Evolutionary conservation across 2,329 filamentous ascomycete genomes (phyloP), one percentile per base, ranked within the genome.

Genomic region (Metarhizium album): DNA sequence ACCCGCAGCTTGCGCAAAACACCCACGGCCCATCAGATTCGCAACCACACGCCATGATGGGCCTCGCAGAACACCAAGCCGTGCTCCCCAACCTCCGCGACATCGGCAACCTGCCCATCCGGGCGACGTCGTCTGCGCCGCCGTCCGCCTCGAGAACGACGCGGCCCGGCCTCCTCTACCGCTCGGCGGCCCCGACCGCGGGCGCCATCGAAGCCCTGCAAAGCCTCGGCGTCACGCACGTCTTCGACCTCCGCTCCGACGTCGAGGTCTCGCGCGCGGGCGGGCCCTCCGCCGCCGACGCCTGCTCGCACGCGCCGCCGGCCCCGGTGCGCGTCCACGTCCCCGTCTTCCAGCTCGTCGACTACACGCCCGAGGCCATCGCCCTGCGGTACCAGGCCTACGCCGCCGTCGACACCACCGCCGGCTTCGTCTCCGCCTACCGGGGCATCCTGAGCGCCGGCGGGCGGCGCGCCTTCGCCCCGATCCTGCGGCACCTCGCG

Each of bases 221-320:
- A 29, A 57, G 64, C 4, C 69, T 87, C 49, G 75, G 77, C n/a
- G 78, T 91, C 56, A 74, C 70, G 23, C 72, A 75, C 55, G 75
- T 87, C 48, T 90, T 82, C 62, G 86, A 90, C 67, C 70, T 90
- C 9, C 76, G 86, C 50, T 84, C 79, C 24, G 65, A 67, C n/a
- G 59, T 64, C 18, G 83, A 87, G 67, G 76, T 86, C 48, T 66
- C 75, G 50, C 62, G 67, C 59, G 59, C 68, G 60, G 55, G 67
- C 56, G 53, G 61, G 45, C 31, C 46, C 7, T 51, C 63, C 51
- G 54, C 65, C 47, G 52, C 62, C 54, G 56, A 56, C 20, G 47
- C 51, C 33, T 35, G 31, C 37, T 35, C 45, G 20, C 29, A 48
- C 13, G 35, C 48, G 6, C 50, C 53, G 2, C 50, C 54, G 38